Conservation (phyloP, 2,329 filamentous ascomycete genomes). For the Metarhizium robertsii region DNA sequence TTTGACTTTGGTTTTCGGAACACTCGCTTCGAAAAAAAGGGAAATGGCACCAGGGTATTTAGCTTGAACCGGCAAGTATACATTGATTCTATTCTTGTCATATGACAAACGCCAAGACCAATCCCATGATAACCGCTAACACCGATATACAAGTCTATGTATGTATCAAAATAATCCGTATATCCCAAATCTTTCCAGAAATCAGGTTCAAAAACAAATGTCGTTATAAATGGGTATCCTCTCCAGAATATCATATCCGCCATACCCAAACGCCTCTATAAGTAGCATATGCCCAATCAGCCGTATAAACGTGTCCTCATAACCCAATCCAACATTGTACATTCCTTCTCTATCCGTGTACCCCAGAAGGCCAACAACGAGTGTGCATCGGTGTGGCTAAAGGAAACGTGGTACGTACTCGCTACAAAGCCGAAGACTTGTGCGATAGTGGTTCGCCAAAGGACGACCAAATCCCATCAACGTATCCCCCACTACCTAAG, state of each 20-base stretch:
- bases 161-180: background rate
- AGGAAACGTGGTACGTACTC: background rate
- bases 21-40: no score
- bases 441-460: background rate
- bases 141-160: background rate
- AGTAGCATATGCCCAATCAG: background rate
- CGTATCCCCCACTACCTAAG: slow-evolving; percentile 1
- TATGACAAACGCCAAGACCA: background rate
- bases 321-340: background rate
- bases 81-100: background rate
- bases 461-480: background rate
- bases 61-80: background rate
- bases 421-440: background rate
- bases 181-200: background rate
- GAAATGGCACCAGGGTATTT: no score
- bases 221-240: background rate
- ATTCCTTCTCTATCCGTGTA: background rate
- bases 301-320: background rate
- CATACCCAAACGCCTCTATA: background rate
- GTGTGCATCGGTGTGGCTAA: background rate
- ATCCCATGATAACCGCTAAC: background rate
- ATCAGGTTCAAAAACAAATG: background rate
- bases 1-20: no score
- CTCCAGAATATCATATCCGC: background rate
- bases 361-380: background rate